Evolutionary conservation across 2,329 filamentous ascomycete genomes (phyloP).

Genomic region (Malbranchea zuffiana): DNA sequence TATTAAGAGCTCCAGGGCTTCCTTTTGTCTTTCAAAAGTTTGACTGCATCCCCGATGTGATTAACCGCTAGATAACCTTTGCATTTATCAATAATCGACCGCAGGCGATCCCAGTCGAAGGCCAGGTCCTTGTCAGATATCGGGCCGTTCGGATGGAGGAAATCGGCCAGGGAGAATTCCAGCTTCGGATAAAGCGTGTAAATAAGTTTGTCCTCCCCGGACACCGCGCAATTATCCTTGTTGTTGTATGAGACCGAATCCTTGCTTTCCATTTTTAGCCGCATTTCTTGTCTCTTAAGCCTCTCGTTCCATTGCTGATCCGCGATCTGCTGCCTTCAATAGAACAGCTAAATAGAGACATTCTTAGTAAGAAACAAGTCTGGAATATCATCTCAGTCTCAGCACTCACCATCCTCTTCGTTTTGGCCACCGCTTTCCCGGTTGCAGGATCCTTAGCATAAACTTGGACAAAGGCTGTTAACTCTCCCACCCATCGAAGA

Average conservation of each 20-base stretch:
- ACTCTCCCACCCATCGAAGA: constrained; percentile 2
- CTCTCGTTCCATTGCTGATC: constrained; percentile 2
- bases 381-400: neutral
- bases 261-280: neutral
- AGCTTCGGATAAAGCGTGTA: constrained; percentile 1
- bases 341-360: constrained; percentile 2
- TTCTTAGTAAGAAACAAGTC: neutral
- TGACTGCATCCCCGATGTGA: neutral
- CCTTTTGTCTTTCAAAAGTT: neutral
- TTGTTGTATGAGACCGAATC: neutral
- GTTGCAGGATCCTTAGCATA: constrained; percentile 5
- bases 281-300: neutral
- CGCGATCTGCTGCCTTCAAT: constrained; percentile 1
- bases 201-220: constrained; percentile 1
- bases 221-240: no score
- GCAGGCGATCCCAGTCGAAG: constrained; percentile 5
- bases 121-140: neutral
- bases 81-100: neutral
- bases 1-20: no score
- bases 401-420: constrained; percentile 4
- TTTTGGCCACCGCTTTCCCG: neutral
- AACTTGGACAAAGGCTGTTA: constrained; percentile 5
- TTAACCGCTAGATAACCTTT: neutral
- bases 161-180: constrained; percentile 1
- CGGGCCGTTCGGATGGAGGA: neutral